Conservation (phyloP, 192 early-diverging fungal species). For the Podila horticola region DNA sequence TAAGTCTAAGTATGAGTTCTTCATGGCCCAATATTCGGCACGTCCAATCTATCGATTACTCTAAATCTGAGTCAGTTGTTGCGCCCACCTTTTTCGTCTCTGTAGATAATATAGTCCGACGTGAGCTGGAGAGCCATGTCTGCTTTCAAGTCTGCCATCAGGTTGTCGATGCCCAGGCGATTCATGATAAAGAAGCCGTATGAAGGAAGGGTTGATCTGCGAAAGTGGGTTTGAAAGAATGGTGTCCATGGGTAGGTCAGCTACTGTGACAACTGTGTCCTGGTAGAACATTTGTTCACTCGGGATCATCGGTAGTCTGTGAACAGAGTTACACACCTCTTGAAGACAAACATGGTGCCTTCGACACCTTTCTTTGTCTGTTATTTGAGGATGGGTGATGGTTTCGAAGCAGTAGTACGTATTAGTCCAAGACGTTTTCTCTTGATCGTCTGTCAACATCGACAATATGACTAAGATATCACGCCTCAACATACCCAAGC, state of each 20-base stretch:
- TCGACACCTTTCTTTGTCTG: slow-evolving; percentile 92
- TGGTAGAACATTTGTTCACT: not conserved
- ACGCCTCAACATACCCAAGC: slow-evolving; percentile 76
- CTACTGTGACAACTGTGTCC: not conserved
- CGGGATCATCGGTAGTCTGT: not conserved
- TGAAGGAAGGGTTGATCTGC: slow-evolving; percentile 62
- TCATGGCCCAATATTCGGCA: not conserved
- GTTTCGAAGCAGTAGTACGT: not conserved
- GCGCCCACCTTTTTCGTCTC: slow-evolving; percentile 64
- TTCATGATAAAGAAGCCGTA: slow-evolving; percentile 92
- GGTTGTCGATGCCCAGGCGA: slow-evolving; percentile 85
- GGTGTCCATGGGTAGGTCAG: not conserved
- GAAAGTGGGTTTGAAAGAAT: not conserved
- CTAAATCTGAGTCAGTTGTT: not conserved
- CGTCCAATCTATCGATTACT: too few relatives aligned
- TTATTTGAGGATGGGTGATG: not conserved
- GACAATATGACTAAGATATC: too few relatives aligned
- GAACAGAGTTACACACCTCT: slow-evolving; percentile 58
- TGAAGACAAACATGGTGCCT: slow-evolving; percentile 91
- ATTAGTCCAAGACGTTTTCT: too few relatives aligned
- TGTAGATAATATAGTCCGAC: slow-evolving; percentile 90
- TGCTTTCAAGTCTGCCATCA: slow-evolving; percentile 69
- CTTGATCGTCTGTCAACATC: not conserved
- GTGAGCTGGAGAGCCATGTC: slow-evolving; percentile 85
- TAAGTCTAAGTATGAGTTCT: not conserved